Evolutionary conservation across 192 early-diverging fungal genomes (phyloP).

Genomic region (Coemansia sp.): DNA sequence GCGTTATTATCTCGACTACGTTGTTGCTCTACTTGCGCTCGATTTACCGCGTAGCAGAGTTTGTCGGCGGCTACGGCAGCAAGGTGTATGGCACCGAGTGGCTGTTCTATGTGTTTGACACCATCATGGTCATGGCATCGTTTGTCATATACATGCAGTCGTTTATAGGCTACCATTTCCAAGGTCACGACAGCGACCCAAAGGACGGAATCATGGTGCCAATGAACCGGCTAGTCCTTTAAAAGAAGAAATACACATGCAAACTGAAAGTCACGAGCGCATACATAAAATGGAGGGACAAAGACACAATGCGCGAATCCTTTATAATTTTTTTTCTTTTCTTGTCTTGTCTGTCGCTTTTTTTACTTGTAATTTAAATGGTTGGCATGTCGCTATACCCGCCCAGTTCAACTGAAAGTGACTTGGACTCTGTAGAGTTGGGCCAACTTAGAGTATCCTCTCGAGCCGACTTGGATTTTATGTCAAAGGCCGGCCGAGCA

Average conservation of each 20-base stretch:
- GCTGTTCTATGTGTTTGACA: constrained; percentile 34
- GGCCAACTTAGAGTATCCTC: background rate
- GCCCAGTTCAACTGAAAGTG: background rate
- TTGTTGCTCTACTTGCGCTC: constrained; percentile 21
- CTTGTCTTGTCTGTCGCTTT: background rate
- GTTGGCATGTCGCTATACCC: background rate
- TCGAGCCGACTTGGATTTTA: background rate
- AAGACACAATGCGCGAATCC: background rate
- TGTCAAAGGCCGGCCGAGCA: background rate
- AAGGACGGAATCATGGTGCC: background rate
- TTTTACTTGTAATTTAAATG: background rate
- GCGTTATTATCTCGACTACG: constrained; percentile 24
- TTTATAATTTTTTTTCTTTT: background rate
- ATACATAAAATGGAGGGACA: too few relatives aligned
- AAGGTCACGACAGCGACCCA: background rate
- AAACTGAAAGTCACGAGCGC: too few relatives aligned
- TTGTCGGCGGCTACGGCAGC: constrained; percentile 15
- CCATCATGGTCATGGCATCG: constrained; percentile 18
- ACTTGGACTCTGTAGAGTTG: background rate
- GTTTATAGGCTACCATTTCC: constrained; percentile 33
- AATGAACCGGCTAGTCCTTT: background rate
- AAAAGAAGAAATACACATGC: background rate
- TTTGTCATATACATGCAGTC: constrained; percentile 32
- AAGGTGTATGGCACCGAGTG: constrained; percentile 27
- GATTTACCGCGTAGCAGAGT: constrained; percentile 29